Base-by-base conservation (phyloP, 2,329 filamentous ascomycete species). In the Ascomycota sp. region DNA sequence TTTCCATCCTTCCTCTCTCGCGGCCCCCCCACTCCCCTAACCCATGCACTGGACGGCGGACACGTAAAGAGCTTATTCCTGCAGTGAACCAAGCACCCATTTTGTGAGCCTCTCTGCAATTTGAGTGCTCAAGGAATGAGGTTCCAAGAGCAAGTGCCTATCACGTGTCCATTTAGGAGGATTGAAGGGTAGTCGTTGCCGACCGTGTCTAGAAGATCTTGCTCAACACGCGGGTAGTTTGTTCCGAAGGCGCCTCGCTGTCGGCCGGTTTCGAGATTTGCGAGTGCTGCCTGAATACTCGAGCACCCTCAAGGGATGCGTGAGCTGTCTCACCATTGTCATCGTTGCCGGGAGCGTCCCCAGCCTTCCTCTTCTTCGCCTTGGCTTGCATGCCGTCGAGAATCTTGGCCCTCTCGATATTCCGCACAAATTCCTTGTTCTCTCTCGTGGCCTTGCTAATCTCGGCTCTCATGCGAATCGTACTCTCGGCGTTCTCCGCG, bases 341-440 rank as follows among this genome's bases (percentile, higher is more conserved):
- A 10, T n/a, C n/a, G 6, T n/a, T 8, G 12, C 13, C 25, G 10
- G 15, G 12, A 15, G n/a, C 25, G 10, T 13, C 8, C 11, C 23
- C 12, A 3, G 39, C 43, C 51, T 34, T 46, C 43, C 36, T 51
- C 50, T 55, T 56, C 43, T 50, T 59, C 30, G 59, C 60, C 40
- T 56, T 61, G 47, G 72, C 59, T 45, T 73, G 69, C 51, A 85
- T 83, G 8, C 72, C 72, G 30, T 80, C 72, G 38, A 81, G 48
- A 63, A 82, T 76, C 67, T 85, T 86, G 30, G 71, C 75, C 45
- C 62, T 69, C 59, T 89, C 79, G 33, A 89, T 64, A 46, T 86
- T 83, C 40, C 69, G 61, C 34, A 85, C 65, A 48, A 86, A 89
- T 39, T 72, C 67, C 61, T 77, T 80, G 51, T 86, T 85, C 60